Evolutionary conservation across 2,329 filamentous ascomycete genomes (phyloP).

Genomic region (Ophiostoma australiae): DNA sequence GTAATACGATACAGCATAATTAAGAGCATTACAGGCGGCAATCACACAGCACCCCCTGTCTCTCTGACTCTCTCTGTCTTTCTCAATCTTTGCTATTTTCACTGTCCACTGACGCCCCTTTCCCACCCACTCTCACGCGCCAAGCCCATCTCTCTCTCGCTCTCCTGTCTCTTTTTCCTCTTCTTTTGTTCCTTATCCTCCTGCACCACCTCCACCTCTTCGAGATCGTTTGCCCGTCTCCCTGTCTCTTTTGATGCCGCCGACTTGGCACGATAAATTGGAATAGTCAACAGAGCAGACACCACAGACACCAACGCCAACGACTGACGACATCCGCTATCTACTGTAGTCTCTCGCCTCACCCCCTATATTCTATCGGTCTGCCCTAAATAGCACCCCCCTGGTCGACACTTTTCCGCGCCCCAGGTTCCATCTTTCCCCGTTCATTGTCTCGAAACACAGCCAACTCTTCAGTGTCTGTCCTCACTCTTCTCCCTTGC

Average conservation of each 20-base stretch:
- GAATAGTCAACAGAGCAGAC: neutral
- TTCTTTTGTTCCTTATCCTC: neutral
- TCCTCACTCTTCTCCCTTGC: constrained; percentile 1
- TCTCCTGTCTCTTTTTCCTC: neutral
- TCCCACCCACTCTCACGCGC: constrained; percentile 1
- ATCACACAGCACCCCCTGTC: neutral
- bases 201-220: neutral
- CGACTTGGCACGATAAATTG: neutral
- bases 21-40: neutral
- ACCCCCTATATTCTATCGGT: constrained; percentile 1
- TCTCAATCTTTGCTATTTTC: neutral
- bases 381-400: constrained; percentile 8
- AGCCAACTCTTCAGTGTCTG: neutral
- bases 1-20: neutral
- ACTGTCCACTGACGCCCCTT: neutral
- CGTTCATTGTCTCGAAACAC: constrained; percentile 14
- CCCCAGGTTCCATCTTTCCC: constrained; percentile 6
- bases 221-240: neutral
- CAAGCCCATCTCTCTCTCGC: neutral
- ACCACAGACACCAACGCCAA: neutral
- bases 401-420: constrained; percentile 8
- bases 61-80: too few species aligned
- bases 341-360: neutral
- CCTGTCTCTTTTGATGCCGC: neutral
- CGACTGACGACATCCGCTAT: constrained; percentile 5